A percentile compares a stretch with the other conserved stretches of the same genome.
phyloP scores from a whole-genome alignment of 2,329 filamentous ascomycete genomes.

The Fusarium liriodendri region DNA sequence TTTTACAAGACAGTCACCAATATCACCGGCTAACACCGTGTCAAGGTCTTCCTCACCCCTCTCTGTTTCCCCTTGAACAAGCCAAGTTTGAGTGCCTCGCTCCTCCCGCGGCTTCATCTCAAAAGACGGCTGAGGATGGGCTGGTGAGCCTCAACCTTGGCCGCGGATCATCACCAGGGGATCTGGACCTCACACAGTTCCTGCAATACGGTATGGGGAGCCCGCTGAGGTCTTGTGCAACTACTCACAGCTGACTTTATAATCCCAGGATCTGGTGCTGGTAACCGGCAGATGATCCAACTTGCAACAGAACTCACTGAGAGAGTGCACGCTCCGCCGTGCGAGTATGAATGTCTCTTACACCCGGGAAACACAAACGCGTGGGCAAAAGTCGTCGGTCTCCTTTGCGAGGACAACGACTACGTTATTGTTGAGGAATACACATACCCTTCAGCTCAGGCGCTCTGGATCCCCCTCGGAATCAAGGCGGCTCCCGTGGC shows the following conservation, averaged over 20 bases:
- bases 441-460: neutral
- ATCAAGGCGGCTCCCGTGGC: neutral
- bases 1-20: neutral
- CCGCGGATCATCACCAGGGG: neutral
- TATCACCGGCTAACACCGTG: too few species aligned
- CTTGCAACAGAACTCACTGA: neutral
- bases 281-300: neutral
- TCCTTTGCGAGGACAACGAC: neutral
- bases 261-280: neutral
- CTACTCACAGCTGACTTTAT: too few species aligned
- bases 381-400: neutral
- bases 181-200: neutral
- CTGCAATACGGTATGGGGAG: neutral
- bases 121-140: neutral
- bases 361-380: neutral
- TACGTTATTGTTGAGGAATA: neutral
- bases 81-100: neutral
- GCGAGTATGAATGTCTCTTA: neutral
- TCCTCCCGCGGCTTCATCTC: neutral
- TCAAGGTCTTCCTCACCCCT: neutral
- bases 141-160: neutral
- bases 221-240: fast-evolving
- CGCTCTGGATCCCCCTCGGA: neutral
- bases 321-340: neutral
- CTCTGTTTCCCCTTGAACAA: neutral